Base-by-base conservation (phyloP, 1,284 basidiomycete species). In the Ceratobasidium sp. region DNA sequence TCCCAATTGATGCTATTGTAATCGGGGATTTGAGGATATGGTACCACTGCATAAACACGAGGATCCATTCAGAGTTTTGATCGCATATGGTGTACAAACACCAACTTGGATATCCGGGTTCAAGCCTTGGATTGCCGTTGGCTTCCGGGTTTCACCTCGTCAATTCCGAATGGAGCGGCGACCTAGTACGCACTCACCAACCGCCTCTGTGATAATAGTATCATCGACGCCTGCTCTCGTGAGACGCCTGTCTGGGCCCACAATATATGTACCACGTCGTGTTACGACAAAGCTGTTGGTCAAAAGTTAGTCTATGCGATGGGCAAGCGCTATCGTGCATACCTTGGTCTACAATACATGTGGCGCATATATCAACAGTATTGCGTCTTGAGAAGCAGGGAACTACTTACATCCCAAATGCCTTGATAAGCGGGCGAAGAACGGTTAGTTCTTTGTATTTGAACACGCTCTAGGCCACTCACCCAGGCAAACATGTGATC, bases 401-500 rank as follows among this genome's bases (percentile, higher is more conserved):
- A 22, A 39, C 19, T 9, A 59, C 56, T 34, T 19, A 59, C 56
- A 59, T 59, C 29, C 56, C 56, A 34, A 37, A 59, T 2, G 31
- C 56, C 56, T 59, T 27, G 14, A 24, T 8, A 31, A n/a, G 9
- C 29, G 56, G n/a, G 2, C 11, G 29, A 27, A 6, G 29, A 37
- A 59, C 7, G 19, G 22, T 51, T n/a, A 59, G 56, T 59, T 5
- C 31, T 19, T 19, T 19, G 29, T 16, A 46, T 24, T n/a, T 8
- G n/a, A n/a, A 3, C 29, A 59, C 14, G 53, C 37, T 34, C 14
- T 19, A 3, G 19, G 19, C 11, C 9, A 56, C 54, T 56, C 19
- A 59, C 56, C 56, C 56, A 59, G n/a, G 56, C 56, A 22, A 39
- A 59, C 37, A 34, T 6, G 19, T 59, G 56, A 39, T 59, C 56